These are phyloP conservation scores for Grigorovia transvaalensis DNA, from an alignment of 805 yeast species.

Conservation along the genomic window DNA sequence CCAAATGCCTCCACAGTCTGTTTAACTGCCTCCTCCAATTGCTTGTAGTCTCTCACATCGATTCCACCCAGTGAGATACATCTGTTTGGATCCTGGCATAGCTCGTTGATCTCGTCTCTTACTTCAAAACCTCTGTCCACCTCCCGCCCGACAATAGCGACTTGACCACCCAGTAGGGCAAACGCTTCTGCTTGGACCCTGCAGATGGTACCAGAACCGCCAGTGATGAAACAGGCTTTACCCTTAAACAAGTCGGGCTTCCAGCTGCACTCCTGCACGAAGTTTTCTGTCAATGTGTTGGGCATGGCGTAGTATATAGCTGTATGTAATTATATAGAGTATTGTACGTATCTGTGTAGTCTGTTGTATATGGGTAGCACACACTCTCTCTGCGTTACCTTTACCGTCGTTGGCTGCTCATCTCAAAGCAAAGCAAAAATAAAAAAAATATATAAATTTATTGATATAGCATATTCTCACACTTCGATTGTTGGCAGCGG, in stretches of 20 bases:
- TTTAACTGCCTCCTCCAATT: slow-evolving; percentile 54
- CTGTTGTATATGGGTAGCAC: neutral
- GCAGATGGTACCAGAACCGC: slow-evolving; percentile 96
- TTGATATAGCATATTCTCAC: too few species aligned
- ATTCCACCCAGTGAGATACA: slow-evolving; percentile 53
- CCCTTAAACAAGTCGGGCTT: slow-evolving; percentile 65
- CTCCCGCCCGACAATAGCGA: slow-evolving; percentile 77
- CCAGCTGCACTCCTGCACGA: slow-evolving; percentile 26
- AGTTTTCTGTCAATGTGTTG: slow-evolving; percentile 22
- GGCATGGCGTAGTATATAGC: slow-evolving; percentile 9
- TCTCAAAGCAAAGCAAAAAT: too few species aligned
- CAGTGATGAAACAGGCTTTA: slow-evolving; percentile 84
- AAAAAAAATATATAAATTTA: too few species aligned
- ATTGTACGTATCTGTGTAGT: too few species aligned
- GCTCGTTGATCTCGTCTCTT: slow-evolving; percentile 50
- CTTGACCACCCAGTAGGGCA: slow-evolving; percentile 75
- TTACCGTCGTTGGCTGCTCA: too few species aligned
- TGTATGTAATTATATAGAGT: neutral
- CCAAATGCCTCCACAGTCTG: slow-evolving; percentile 61
- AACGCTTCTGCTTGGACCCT: slow-evolving; percentile 81
- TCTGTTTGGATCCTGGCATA: slow-evolving; percentile 43
- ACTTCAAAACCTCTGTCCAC: slow-evolving; percentile 52
- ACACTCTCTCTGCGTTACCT: too few species aligned
- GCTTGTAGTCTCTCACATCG: slow-evolving; percentile 66
- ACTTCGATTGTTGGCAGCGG: neutral